Conservation (phyloP, 2,329 filamentous ascomycete genomes). For the Aspergillus novoparasiticus region DNA sequence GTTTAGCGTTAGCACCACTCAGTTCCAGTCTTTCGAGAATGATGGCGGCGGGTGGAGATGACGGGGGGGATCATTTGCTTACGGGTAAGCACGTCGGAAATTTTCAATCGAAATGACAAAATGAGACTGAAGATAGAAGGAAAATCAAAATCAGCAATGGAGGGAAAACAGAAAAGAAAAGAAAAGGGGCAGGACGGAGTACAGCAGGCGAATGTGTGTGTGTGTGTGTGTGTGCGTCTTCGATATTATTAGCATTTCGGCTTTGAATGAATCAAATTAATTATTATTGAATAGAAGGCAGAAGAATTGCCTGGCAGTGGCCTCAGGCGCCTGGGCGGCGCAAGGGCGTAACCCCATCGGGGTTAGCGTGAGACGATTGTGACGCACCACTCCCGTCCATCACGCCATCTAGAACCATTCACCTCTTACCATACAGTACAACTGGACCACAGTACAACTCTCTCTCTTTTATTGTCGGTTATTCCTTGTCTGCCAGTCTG, state of each 20-base stretch:
- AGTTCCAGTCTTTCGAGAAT: background rate
- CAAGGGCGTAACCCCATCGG: background rate
- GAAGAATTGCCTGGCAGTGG: background rate
- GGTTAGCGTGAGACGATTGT: background rate
- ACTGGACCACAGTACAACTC: background rate
- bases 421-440: background rate
- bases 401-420: background rate
- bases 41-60: background rate
- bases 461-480: background rate
- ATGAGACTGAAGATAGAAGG: background rate
- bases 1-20: background rate
- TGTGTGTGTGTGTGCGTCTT: background rate
- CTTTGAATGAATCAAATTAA: background rate
- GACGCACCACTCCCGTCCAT: background rate
- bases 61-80: background rate
- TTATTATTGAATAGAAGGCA: slow-evolving; percentile 2
- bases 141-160: background rate
- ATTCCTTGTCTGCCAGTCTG: background rate
- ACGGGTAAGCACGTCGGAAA: slow-evolving; percentile 2
- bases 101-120: background rate
- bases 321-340: background rate
- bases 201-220: background rate
- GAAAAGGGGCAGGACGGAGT: background rate
- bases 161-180: background rate
- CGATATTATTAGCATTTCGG: slow-evolving; percentile 1